Evolutionary conservation across 83 land plant genomes (phyloP).

Genomic region (Isoetes engelmannii): DNA sequence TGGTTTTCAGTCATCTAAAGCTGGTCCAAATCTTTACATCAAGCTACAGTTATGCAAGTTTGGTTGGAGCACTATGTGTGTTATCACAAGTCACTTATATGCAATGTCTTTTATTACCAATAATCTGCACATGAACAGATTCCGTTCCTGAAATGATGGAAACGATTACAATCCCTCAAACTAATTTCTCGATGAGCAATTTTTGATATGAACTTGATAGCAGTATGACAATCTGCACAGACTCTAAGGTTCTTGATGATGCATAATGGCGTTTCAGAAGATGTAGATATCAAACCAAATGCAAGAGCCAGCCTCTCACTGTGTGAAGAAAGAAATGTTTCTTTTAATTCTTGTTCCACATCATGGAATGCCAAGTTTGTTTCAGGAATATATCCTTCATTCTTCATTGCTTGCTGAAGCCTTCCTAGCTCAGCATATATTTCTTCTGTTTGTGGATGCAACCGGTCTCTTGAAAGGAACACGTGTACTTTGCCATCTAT

Average conservation of each 20-base stretch:
- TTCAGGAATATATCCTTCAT: too few relatives aligned
- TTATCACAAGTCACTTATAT: not conserved
- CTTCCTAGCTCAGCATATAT: not conserved
- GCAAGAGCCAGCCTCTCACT: conserved; percentile 2
- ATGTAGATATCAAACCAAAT: not conserved
- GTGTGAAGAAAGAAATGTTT: not conserved
- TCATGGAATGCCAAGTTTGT: not conserved
- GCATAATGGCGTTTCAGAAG: not conserved
- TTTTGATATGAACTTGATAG: not conserved
- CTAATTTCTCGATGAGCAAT: not conserved
- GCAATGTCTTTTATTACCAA: not conserved
- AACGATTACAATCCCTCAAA: not conserved
- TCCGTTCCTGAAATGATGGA: not conserved
- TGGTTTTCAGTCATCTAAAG: too few relatives aligned
- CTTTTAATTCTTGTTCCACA: not conserved
- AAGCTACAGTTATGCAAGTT: too few relatives aligned
- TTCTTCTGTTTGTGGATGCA: not conserved
- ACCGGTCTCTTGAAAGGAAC: conserved; percentile 16
- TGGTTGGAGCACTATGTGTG: too few relatives aligned
- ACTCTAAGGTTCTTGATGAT: not conserved
- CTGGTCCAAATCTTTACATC: too few relatives aligned
- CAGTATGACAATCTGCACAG: not conserved
- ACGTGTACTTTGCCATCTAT: conserved; percentile 25
- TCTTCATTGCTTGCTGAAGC: too few relatives aligned
- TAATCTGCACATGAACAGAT: not conserved